phyloP scores from a whole-genome alignment of 176 grass and related monocot species.

The Phoenix roebelenii region DNA sequence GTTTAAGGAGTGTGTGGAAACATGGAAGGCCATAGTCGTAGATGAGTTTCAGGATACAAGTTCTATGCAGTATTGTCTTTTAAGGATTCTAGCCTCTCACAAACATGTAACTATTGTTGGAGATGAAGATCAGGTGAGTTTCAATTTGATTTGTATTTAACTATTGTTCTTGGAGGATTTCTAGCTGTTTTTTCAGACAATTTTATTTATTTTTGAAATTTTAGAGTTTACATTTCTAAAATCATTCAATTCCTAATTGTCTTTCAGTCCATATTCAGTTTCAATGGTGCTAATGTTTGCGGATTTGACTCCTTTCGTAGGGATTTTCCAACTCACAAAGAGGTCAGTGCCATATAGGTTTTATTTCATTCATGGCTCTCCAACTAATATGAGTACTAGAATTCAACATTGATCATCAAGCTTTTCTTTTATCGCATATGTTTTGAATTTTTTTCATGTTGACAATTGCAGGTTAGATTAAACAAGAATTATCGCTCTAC shows the following conservation, averaged over 20 bases:
- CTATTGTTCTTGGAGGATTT: no score
- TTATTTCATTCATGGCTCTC: not conserved
- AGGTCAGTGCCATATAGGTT: slow-evolving; percentile 32
- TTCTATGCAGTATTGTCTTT: slow-evolving; percentile 83
- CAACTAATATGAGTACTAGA: not conserved
- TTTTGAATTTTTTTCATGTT: not conserved
- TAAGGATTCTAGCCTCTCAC: slow-evolving; percentile 76
- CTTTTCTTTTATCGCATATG: no score
- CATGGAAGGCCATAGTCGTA: slow-evolving; percentile 75
- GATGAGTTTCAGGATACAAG: slow-evolving; percentile 99
- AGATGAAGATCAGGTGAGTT: slow-evolving; percentile 85
- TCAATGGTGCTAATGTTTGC: slow-evolving; percentile 82
- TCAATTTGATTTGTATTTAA: slow-evolving; percentile 6
- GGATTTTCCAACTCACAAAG: slow-evolving; percentile 83
- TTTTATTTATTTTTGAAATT: not conserved
- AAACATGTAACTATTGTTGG: slow-evolving; percentile 82
- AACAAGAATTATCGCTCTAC: slow-evolving; percentile 93
- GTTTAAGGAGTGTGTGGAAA: slow-evolving; percentile 61
- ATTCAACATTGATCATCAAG: not conserved
- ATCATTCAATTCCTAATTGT: slow-evolving; percentile 25
- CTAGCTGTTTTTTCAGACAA: no score
- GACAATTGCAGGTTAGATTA: slow-evolving; percentile 63
- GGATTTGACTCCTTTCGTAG: slow-evolving; percentile 92
- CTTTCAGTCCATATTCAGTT: slow-evolving; percentile 95
- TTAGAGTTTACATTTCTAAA: slow-evolving; percentile 8